A percentile compares a stretch with the other conserved stretches of the same genome.
Conservation (phyloP, 2,329 filamentous ascomycete species). For the Didymosphaeria variabile region DNA sequence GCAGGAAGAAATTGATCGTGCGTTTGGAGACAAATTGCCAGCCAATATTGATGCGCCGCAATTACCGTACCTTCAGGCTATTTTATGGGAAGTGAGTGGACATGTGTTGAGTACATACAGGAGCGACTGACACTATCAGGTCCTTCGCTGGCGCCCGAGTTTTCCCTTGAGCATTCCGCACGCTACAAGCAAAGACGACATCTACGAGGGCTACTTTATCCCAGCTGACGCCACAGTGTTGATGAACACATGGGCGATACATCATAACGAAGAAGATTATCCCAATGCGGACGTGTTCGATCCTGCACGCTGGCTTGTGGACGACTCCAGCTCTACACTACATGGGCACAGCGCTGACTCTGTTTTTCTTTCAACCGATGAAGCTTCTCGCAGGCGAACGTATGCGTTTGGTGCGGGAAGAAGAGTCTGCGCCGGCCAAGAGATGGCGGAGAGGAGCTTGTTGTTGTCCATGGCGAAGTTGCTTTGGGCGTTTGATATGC, state of each 20-base stretch:
- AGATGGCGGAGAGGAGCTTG: constrained; percentile 17
- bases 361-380: not conserved
- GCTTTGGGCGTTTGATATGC: constrained; percentile 18
- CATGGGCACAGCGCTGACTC: not conserved
- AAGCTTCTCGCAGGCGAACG: constrained; percentile 10
- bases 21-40: constrained; percentile 29
- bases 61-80: constrained; percentile 42
- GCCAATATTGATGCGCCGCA: constrained; percentile 33
- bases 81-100: constrained; percentile 21
- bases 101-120: not conserved
- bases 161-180: constrained; percentile 48
- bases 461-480: constrained; percentile 18
- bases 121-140: constrained; percentile 21
- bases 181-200: constrained; percentile 54
- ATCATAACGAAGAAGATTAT: constrained; percentile 35
- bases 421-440: constrained; percentile 19
- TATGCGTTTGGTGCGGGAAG: constrained; percentile 22
- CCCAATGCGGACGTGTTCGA: constrained; percentile 29
- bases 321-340: constrained; percentile 2
- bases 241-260: constrained; percentile 51
- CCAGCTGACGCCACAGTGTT: constrained; percentile 53
- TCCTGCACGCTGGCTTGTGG: constrained; percentile 18
- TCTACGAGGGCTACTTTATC: constrained; percentile 52
- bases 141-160: constrained; percentile 47
- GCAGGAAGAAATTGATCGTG: constrained; percentile 42